phyloP scores from a whole-genome alignment of 192 early-diverging fungal genomes.

The Backusella tuberculispora region DNA sequence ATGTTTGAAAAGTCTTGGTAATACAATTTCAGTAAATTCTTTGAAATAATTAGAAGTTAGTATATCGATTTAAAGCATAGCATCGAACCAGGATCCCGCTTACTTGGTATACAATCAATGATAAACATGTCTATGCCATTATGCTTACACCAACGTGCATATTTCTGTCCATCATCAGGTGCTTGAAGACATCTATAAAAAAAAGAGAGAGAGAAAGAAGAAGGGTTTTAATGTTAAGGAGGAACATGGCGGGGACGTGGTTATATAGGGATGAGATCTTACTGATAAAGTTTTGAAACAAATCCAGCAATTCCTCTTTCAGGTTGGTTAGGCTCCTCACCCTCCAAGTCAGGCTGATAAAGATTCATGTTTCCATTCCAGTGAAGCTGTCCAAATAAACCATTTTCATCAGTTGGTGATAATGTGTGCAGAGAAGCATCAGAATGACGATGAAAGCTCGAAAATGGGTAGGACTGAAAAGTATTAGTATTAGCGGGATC shows the following conservation, averaged over 20 bases:
- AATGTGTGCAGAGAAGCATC: not conserved
- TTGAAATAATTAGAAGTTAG: slow-evolving; percentile 4
- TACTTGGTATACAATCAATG: slow-evolving; percentile 48
- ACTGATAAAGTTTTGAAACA: slow-evolving; percentile 45
- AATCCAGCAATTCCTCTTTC: slow-evolving; percentile 42
- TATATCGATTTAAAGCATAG: not conserved
- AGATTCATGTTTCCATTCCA: not conserved
- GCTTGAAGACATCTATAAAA: slow-evolving; percentile 36
- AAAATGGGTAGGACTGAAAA: not conserved
- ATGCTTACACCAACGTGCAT: slow-evolving; percentile 42
- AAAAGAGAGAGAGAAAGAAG: not conserved
- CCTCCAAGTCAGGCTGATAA: slow-evolving; percentile 14
- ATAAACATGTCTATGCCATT: slow-evolving; percentile 46
- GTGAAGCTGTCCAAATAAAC: slow-evolving; percentile 1
- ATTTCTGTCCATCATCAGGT: slow-evolving; percentile 43
- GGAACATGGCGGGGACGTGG: not conserved
- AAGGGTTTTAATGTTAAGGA: not conserved
- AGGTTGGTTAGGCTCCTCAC: slow-evolving; percentile 24
- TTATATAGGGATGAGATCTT: slow-evolving; percentile 20
- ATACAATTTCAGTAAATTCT: slow-evolving; percentile 50
- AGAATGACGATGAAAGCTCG: not conserved
- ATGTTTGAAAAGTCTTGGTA: slow-evolving; percentile 52
- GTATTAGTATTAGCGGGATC: not conserved
- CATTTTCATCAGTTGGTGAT: slow-evolving; percentile 7
- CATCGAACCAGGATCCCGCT: not conserved